These are phyloP conservation scores for Dimocarpus longan DNA, from an alignment of 345 rosid genomes.

Conservation along the genomic window DNA sequence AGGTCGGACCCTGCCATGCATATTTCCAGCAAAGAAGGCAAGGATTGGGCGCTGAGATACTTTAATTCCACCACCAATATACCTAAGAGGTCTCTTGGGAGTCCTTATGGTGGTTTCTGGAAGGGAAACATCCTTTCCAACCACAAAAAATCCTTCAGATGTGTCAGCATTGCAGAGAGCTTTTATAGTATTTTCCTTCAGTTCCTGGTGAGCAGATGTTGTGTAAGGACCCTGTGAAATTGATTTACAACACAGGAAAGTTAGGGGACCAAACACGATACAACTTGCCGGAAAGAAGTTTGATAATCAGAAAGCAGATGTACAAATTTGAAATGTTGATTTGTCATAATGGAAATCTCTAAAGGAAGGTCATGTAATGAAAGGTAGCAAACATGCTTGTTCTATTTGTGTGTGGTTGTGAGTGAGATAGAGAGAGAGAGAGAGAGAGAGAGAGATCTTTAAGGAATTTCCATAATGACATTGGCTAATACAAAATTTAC, in stretches of 20 bases:
- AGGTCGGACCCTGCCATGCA: constrained; percentile 89
- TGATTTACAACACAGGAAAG: constrained; percentile 14
- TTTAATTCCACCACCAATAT: constrained; percentile 68
- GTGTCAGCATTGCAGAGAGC: constrained; percentile 85
- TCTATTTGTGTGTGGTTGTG: too few relatives aligned
- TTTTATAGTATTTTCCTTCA: constrained; percentile 64
- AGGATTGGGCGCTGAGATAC: constrained; percentile 87
- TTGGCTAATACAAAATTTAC: background rate
- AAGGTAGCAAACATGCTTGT: too few relatives aligned
- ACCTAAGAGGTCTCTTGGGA: constrained; percentile 60
- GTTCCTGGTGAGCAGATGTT: constrained; percentile 59
- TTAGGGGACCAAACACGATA: background rate
- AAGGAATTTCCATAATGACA: background rate
- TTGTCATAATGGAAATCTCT: background rate
- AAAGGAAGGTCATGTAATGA: background rate
- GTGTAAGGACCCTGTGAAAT: constrained; percentile 84
- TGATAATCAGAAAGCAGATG: background rate
- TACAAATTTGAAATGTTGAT: background rate
- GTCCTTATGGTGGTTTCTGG: constrained; percentile 85
- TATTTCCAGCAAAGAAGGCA: constrained; percentile 86
- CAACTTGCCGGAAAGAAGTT: background rate
- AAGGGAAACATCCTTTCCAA: constrained; percentile 72
- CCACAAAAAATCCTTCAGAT: constrained; percentile 66
- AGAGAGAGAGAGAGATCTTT: background rate
- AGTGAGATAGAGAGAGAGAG: background rate